Base-by-base conservation (phyloP, 768 basidiomycete species). In the Tylopilus vinaceipallidus region DNA sequence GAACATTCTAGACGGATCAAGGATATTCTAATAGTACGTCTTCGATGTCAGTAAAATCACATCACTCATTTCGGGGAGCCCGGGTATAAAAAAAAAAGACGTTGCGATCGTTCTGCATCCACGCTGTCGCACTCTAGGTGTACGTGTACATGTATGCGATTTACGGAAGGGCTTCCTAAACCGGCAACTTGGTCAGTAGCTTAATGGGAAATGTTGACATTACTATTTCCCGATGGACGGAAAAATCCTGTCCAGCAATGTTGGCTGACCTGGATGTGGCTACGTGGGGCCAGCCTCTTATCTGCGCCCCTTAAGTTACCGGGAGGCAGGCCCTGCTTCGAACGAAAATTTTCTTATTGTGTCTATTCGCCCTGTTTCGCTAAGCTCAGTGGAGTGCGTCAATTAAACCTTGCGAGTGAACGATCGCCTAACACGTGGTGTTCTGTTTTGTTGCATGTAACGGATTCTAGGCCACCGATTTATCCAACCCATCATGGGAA, bases 51-150 rank as follows among this genome's bases (percentile, higher is more conserved):
- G 22, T 16, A 22, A 5, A 23, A 4, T 10, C 22, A 17, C 32
- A 20, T 39, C 13, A 11, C 32, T 17, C 14, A 19, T 20, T 10
- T 37, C 42, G 56, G 45, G 34, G 3, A n/a, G 3, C 4, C 6
- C 32, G 49, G 42, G 8, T 10, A 22, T 12, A n/a, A n/a, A n/a
- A 20, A 22, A 35, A 24, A 24, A 40, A 30, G 38, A 20, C 12
- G 22, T 23, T 30, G 33, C 38, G 37, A 54, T 58, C 34, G 23
- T 20, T n/a, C n/a, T n/a, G n/a, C n/a, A n/a, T n/a, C n/a, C n/a
- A n/a, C n/a, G n/a, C 34, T 6, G 9, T 20, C 4, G 42, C 16
- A 29, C 6, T 29, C 12, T 12, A 29, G n/a, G n/a, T n/a, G n/a
- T n/a, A n/a, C n/a, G 27, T 12, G 27, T 12, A 29, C 27, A 29